Base-by-base conservation (phyloP, 345 rosid species). In the Eucalyptus erythrocorys region DNA sequence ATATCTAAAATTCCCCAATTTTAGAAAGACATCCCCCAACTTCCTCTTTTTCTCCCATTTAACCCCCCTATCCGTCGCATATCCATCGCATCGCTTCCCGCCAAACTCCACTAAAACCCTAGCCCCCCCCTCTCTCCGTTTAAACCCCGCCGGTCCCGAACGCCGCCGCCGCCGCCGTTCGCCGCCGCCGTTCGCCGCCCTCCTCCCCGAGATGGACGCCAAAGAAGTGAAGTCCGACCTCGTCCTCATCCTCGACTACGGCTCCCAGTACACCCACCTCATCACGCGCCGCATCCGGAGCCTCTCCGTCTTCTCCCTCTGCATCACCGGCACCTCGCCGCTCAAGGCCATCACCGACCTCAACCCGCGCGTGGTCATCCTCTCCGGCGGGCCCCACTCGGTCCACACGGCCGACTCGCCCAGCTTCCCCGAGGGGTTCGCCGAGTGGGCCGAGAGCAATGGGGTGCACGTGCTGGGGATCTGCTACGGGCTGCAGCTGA, bases 341-440 rank as follows among this genome's bases (percentile, higher is more conserved):
- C 95, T 98, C 88, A 89, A 92, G 19, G 45, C 94, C 86, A 95
- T 97, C 91, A 89, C 93, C 34, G 91, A 90, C 79, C 94, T 90
- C 86, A 94, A 93, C 91, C 99, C 99, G 4, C 91, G 91, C 45
- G 96, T 95, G 47, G 97, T 96, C 53, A 94, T 98, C 90, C 99
- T 98, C 93, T 98, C 99, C 55, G 99, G 99, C 5, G 98, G 99
- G 0, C 99, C 99, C 12, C 99, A 96, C 93, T 98, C 99, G 8
- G 98, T 97, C 80, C 99, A 98, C 89, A 80, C 96, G 12, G 89
- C 86, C 22, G 90, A 93, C 55, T 93, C 98, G 2, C 99, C 99
- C n/a, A 89, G 94, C 61, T 95, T 98, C 81, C 96, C 99, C 1
- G 88, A 90, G 4, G 98, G 97, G 59, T 96, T 97, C 90, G 88